Evolutionary conservation across 2,329 filamentous ascomycete species (phyloP), one percentile per base, ranked within the genome.

Genomic region (Diaporthe sp.): DNA sequence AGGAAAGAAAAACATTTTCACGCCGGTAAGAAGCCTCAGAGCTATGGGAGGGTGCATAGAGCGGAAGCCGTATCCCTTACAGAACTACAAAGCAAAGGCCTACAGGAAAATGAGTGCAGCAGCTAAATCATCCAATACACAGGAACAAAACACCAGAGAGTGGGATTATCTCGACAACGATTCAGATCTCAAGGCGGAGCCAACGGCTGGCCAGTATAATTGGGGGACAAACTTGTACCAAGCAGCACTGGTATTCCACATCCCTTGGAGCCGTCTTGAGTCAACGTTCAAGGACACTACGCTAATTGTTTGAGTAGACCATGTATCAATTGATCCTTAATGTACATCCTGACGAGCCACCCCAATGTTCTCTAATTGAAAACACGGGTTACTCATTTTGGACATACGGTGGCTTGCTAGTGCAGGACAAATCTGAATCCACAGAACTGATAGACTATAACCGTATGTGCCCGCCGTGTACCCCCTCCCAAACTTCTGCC

Each of bases 81-180:
- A 8, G 22, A 19, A 53, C 22, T 8, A 39, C 46, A 68, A 39
- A 53, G 31, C 34, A 17, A 53, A 37, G 17, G 34, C 46, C n/a
- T 19, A 31, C 4, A 25, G 46, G 31, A 6, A 19, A 7, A 6
- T 10, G 7, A n/a, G 19, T 13, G 22, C 28, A 71, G 7, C 15
- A 3, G 39, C 68, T 71, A 3, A 58, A 13, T 37, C 7, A n/a
- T 46, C 9, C 15, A 39, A 12, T 13, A 39, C n/a, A 7, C 37
- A 74, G 72, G 72, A 74, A 49, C 72, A 74, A 74, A 74, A 67
- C 22, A 74, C 72, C 37, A 74, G n/a, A 58, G 72, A 74, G 8
- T 74, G 72, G 72, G 72, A 74, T 13, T 74, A 74, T 34, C 25
- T 74, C 42, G 72, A 60, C 28, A 55, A 55, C 9, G 34, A 53